These are phyloP conservation scores for Leonotis leonurus DNA, from an alignment of 257 asterid genomes.

Conservation along the genomic window DNA sequence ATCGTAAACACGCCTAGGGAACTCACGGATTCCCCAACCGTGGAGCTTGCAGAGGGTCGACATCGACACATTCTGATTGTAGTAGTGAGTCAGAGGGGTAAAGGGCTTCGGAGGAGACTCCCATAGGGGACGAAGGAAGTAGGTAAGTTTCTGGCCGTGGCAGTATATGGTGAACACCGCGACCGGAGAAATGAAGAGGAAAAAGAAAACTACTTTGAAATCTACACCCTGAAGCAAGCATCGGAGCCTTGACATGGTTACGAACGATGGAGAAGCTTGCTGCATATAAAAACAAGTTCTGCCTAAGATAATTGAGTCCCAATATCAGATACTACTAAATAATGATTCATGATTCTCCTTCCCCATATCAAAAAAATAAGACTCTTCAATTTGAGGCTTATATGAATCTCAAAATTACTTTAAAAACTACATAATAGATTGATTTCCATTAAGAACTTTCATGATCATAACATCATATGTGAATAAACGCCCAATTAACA, in stretches of 20 bases:
- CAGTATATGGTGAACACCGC: conserved; percentile 22
- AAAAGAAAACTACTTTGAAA: conserved; percentile 22
- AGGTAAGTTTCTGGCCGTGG: conserved; percentile 36
- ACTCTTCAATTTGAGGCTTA: neutral
- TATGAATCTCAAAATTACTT: neutral
- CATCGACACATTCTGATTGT: conserved; percentile 25
- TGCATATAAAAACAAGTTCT: conserved; percentile 11
- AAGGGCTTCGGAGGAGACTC: conserved; percentile 40
- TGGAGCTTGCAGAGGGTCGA: conserved; percentile 29
- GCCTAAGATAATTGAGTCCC: neutral
- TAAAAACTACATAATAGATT: neutral
- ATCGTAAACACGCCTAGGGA: conserved; percentile 30
- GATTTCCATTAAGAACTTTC: neutral
- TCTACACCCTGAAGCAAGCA: conserved; percentile 31
- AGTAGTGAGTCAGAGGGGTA: conserved; percentile 30
- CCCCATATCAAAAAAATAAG: no score
- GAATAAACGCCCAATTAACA: no score
- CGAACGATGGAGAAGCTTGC: conserved; percentile 11
- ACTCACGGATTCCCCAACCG: conserved; percentile 32
- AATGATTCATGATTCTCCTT: neutral
- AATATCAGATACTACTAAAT: conserved; percentile 9
- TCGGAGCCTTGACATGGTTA: conserved; percentile 32
- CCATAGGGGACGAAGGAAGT: conserved; percentile 40
- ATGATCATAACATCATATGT: no score
- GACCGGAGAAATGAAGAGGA: conserved; percentile 23